These are phyloP conservation scores for Clarireedia hainanense DNA, from an alignment of 2,329 filamentous ascomycete species.

Conservation along the genomic window DNA sequence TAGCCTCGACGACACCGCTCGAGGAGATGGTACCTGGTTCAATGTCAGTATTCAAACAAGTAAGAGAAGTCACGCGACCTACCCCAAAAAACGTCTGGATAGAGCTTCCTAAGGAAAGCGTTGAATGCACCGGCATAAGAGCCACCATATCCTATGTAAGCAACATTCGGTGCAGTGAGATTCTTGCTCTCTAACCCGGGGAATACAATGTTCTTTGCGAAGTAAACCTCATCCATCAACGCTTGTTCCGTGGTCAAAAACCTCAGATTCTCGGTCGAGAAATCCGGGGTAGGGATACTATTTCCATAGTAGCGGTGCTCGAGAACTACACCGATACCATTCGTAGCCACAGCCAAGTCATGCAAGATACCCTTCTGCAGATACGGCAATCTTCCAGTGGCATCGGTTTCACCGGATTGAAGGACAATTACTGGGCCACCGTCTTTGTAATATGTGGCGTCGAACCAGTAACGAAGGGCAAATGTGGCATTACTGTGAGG, in stretches of 20 bases:
- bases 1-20: constrained; percentile 69
- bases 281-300: constrained; percentile 60
- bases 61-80: neutral
- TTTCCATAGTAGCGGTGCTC: constrained; percentile 84
- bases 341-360: constrained; percentile 60
- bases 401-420: constrained; percentile 62
- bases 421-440: constrained; percentile 79
- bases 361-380: constrained; percentile 72
- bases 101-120: constrained; percentile 66
- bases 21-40: constrained; percentile 57
- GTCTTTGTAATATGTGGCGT: constrained; percentile 63
- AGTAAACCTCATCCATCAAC: constrained; percentile 73
- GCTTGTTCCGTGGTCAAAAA: constrained; percentile 82
- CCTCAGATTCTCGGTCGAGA: constrained; percentile 62
- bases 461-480: constrained; percentile 74
- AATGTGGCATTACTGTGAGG: constrained; percentile 66
- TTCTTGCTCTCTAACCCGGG: constrained; percentile 59
- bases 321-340: constrained; percentile 70
- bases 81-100: constrained; percentile 72
- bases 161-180: constrained; percentile 54
- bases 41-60: neutral
- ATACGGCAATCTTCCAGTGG: constrained; percentile 54
- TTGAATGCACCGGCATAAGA: constrained; percentile 77
- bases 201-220: constrained; percentile 65
- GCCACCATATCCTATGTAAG: constrained; percentile 76